These are phyloP conservation scores for Ambrosia artemisiifolia DNA, from an alignment of 129 eudicot genomes.

Conservation along the genomic window DNA sequence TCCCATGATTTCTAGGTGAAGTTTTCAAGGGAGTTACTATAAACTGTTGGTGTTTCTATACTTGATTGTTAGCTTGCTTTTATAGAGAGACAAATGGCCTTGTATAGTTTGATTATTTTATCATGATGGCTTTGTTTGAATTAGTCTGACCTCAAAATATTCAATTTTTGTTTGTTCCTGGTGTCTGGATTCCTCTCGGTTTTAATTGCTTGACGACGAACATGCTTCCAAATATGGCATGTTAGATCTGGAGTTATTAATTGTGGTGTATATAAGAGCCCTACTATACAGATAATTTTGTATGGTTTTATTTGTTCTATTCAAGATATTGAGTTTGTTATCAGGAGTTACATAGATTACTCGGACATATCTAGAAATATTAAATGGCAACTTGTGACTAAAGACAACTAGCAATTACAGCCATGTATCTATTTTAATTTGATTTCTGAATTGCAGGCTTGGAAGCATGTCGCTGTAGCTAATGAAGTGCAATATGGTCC, in stretches of 20 bases:
- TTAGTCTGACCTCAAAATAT: background rate
- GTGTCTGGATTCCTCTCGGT: background rate
- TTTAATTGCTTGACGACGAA: too few species aligned
- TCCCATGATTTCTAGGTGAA: conserved; percentile 16
- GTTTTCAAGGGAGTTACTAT: background rate
- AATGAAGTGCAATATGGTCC: too few species aligned
- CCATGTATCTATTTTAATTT: background rate
- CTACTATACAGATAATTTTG: too few species aligned
- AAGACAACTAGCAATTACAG: background rate
- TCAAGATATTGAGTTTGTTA: background rate
- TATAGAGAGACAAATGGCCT: conserved; percentile 6
- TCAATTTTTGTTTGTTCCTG: background rate
- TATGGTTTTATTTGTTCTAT: background rate
- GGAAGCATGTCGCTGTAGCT: too few species aligned
- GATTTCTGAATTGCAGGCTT: background rate
- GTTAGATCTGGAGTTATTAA: background rate
- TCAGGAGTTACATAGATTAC: background rate
- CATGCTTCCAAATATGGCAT: background rate
- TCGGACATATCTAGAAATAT: background rate
- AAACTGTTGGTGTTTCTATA: conserved; percentile 4
- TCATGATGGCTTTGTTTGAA: background rate
- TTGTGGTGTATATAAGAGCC: background rate
- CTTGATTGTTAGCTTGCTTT: background rate
- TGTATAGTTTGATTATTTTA: background rate
- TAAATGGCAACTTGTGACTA: background rate